These are phyloP conservation scores for Aspergillus fructus DNA, from an alignment of 2,329 filamentous ascomycete genomes.

Conservation along the genomic window DNA sequence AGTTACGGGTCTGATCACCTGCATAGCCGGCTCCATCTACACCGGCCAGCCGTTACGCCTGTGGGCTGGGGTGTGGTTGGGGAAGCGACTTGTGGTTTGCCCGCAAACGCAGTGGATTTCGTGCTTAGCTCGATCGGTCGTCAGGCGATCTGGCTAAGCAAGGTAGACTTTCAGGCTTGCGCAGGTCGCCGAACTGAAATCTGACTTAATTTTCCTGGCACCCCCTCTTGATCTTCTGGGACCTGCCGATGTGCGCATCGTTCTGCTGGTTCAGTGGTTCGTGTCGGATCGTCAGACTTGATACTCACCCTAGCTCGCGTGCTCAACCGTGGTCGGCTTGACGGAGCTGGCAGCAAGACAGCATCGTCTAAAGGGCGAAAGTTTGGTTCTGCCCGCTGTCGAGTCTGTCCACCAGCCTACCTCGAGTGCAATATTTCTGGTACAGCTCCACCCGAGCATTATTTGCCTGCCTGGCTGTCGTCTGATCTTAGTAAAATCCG, in stretches of 20 bases:
- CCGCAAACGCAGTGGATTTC: conserved; percentile 28
- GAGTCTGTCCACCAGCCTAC: not conserved
- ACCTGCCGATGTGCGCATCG: conserved; percentile 35
- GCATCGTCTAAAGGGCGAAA: conserved; percentile 22
- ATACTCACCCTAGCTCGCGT: conserved; percentile 26
- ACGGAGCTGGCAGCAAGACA: conserved; percentile 16
- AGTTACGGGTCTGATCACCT: conserved; percentile 33
- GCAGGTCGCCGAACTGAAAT: conserved; percentile 25
- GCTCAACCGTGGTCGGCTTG: conserved; percentile 32
- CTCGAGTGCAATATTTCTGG: conserved; percentile 13
- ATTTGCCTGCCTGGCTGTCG: conserved; percentile 20
- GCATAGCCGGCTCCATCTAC: conserved; percentile 36
- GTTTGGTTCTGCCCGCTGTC: conserved; percentile 17
- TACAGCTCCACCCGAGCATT: conserved; percentile 22
- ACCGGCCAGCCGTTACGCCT: conserved; percentile 23
- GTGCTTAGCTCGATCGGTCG: conserved; percentile 23
- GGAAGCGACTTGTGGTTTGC: conserved; percentile 24
- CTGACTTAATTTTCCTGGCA: conserved; percentile 14
- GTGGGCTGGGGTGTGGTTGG: conserved; percentile 25
- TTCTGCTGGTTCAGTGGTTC: conserved; percentile 26
- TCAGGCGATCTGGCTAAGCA: conserved; percentile 22
- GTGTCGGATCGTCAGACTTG: conserved; percentile 32
- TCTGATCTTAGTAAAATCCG: conserved; percentile 18
- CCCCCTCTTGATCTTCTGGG: conserved; percentile 10
- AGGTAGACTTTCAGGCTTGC: conserved; percentile 25